Evolutionary conservation across 2,329 filamentous ascomycete species (phyloP).

Genomic region (Verruconis gallopava): DNA sequence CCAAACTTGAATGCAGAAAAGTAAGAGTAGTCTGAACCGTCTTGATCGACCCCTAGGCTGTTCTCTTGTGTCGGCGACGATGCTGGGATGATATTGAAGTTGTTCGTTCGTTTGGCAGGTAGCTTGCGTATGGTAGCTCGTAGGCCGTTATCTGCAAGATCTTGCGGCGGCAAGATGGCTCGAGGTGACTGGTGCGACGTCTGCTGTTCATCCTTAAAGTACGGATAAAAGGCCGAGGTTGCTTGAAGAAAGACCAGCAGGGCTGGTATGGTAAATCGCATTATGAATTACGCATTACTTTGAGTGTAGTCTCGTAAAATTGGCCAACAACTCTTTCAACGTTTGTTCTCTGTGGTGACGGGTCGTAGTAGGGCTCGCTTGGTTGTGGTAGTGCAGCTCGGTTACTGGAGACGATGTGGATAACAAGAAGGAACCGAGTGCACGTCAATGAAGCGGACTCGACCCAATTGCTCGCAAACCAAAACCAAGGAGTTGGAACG

Average conservation of each 20-base stretch:
- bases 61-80: conserved; percentile 28
- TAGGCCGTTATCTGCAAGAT: not conserved
- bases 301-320: not conserved
- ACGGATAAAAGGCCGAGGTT: not conserved
- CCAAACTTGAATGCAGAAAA: conserved; percentile 39
- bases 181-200: not conserved
- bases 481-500: too few species aligned
- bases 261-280: not conserved
- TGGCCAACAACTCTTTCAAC: not conserved
- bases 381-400: not conserved
- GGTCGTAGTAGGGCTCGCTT: not conserved
- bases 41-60: conserved; percentile 39
- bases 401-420: not conserved
- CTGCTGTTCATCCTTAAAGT: not conserved
- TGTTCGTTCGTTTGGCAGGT: conserved; percentile 32
- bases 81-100: conserved; percentile 31
- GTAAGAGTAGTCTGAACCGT: conserved; percentile 42
- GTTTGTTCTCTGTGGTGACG: too few species aligned
- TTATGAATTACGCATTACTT: too few species aligned
- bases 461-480: too few species aligned
- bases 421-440: not conserved
- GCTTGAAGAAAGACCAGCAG: not conserved
- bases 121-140: conserved; percentile 10
- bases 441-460: not conserved
- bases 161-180: not conserved